Base-by-base conservation (phyloP, 306 rosid genomes). In the Canavalia ensiformis region DNA sequence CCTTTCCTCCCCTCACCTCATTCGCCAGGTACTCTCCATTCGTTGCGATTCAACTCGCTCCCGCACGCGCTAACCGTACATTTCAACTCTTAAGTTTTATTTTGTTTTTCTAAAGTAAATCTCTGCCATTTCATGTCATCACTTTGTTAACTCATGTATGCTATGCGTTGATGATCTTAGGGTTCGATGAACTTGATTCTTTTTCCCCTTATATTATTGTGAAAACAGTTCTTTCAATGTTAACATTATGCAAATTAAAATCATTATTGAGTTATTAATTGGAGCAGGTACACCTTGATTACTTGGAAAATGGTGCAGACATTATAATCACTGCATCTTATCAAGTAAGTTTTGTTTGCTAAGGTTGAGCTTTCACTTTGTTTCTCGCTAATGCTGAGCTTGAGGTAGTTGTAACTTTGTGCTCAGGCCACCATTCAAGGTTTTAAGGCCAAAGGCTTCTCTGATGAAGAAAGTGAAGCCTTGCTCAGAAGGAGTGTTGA, bases 371-470 rank as follows among this genome's bases (percentile, higher is more conserved):
- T 74, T 6, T 41, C 1, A 0, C 7, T 74, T 54, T 64, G 6
- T 67, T 67, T 74, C 13, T 56, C 56, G 68, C 33, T 68, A 30
- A 39, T 75, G 35, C 13, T 44, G 60, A 78, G 44, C 1, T 51
- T 25, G 67, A 81, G 50, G 60, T 59, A 37, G 56, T 73, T 75
- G 47, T 64, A 39, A 69, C 11, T 74, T 50, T 71, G 45, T 76
- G 74, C 65, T 37, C 74, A 89, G 92, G 92, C 92, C 49, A 89
- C 92, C 39, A 84, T 84, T 84, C 90, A 89, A 76, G 90, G 92
- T 42, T 89, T 89, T 58, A 62, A 45, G 66, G 87, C 84, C 3
- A 89, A 89, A 82, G 92, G 92, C 51, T 77, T 54, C 69, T 84
- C 92, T 12, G 58, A 55, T 1, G 85, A 89, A 65, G 84, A 82